A percentile compares a stretch with the other conserved stretches of the same genome.
Conservation (phyloP, 2,329 filamentous ascomycete genomes). For the Zymoseptoria tritici region DNA sequence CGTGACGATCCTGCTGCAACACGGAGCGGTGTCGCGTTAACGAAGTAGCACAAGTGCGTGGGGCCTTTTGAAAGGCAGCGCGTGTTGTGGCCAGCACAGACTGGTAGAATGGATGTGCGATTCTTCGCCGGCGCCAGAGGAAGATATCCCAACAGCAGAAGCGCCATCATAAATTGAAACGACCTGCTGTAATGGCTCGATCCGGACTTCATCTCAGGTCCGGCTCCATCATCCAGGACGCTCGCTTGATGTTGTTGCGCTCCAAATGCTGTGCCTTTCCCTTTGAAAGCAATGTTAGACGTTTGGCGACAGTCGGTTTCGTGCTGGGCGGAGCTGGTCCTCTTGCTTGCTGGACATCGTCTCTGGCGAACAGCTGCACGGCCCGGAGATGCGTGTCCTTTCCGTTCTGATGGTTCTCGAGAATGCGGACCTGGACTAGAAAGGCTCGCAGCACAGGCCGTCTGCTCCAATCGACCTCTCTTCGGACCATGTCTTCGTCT, state of each 20-base stretch:
- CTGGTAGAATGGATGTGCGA: neutral
- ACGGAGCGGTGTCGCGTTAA: neutral
- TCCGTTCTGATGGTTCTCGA: constrained; percentile 97
- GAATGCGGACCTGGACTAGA: constrained; percentile 79
- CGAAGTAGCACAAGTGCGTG: neutral
- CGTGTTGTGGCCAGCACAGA: neutral
- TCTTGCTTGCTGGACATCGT: constrained; percentile 25
- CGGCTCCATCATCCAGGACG: constrained; percentile 31
- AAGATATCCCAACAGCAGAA: neutral
- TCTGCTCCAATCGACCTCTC: constrained; percentile 44
- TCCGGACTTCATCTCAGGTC: constrained; percentile 26
- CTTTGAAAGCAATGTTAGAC: neutral
- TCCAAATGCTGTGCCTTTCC: constrained; percentile 2
- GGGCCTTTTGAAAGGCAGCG: neutral
- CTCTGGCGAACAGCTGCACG: constrained; percentile 69
- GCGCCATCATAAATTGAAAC: too few relatives aligned
- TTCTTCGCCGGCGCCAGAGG: neutral
- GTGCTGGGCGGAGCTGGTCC: constrained; percentile 7
- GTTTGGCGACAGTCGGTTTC: constrained; percentile 7
- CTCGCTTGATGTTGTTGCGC: constrained; percentile 27
- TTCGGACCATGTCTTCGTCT: constrained; percentile 24
- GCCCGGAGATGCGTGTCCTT: constrained; percentile 97
- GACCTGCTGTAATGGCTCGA: neutral
- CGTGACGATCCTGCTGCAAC: neutral
- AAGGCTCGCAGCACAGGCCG: constrained; percentile 73